phyloP scores from a whole-genome alignment of 2,329 filamentous ascomycete genomes.

The Raffaelea albimanens region DNA sequence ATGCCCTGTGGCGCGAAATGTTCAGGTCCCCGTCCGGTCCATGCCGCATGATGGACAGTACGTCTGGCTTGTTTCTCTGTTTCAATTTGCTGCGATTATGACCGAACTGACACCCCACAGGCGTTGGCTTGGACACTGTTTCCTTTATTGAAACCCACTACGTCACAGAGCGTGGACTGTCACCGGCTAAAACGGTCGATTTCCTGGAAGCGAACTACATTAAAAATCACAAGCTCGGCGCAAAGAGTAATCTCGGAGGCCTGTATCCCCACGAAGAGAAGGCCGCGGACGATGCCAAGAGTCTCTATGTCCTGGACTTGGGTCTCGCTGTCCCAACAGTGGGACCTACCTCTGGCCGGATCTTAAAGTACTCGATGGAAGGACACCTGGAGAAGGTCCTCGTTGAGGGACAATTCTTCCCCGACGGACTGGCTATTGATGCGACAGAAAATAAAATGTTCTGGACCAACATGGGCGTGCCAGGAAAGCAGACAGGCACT shows the following conservation, averaged over 20 bases:
- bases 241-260: slow-evolving; percentile 26
- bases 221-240: slow-evolving; percentile 17
- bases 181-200: slow-evolving; percentile 8
- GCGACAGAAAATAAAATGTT: slow-evolving; percentile 29
- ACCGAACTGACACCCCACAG: background rate
- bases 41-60: slow-evolving; percentile 21
- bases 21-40: slow-evolving; percentile 20
- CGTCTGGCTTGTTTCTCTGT: background rate
- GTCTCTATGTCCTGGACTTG: slow-evolving; percentile 20
- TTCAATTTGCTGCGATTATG: background rate
- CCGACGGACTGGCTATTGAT: slow-evolving; percentile 35
- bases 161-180: slow-evolving; percentile 12
- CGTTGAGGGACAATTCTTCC: slow-evolving; percentile 20
- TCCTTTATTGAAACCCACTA: slow-evolving; percentile 19
- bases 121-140: slow-evolving; percentile 23
- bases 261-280: slow-evolving; percentile 20
- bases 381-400: slow-evolving; percentile 15
- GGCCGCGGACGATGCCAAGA: background rate
- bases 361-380: slow-evolving; percentile 14
- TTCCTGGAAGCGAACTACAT: slow-evolving; percentile 20
- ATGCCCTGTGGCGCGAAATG: slow-evolving; percentile 21
- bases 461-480: slow-evolving; percentile 40
- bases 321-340: no score
- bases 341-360: slow-evolving; percentile 12
- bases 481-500: slow-evolving; percentile 28